Evolutionary conservation across 2,329 filamentous ascomycete genomes (phyloP).

Genomic region (Phialocephala sp.): DNA sequence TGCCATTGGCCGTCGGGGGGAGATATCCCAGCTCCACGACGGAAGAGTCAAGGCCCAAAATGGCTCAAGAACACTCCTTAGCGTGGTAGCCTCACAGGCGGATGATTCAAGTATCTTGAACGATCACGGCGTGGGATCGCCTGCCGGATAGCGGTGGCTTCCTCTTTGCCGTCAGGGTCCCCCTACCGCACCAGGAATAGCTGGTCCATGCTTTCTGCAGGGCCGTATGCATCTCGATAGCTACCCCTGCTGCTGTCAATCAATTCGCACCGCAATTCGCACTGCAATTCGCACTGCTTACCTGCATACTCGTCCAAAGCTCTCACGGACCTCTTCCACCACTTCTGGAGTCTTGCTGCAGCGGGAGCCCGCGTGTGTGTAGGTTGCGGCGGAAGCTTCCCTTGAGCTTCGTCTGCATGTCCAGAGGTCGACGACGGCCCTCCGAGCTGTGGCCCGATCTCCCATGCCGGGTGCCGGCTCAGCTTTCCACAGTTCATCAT

Average conservation of each 20-base stretch:
- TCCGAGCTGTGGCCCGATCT: neutral
- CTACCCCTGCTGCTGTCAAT: constrained; percentile 31
- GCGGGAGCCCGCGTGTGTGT: neutral
- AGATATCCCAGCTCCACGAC: constrained; percentile 6
- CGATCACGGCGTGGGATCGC: constrained; percentile 17
- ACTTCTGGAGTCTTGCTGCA: neutral
- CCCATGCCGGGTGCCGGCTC: neutral
- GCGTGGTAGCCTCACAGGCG: constrained; percentile 15
- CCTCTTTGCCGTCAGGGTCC: constrained; percentile 13
- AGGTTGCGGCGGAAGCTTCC: constrained; percentile 27
- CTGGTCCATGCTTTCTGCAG: constrained; percentile 37
- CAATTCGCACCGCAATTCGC: constrained; percentile 26
- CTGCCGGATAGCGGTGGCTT: constrained; percentile 18
- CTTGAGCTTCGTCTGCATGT: constrained; percentile 22
- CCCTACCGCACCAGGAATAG: constrained; percentile 14
- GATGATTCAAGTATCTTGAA: constrained; percentile 21
- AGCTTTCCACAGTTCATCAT: neutral
- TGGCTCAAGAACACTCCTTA: constrained; percentile 7
- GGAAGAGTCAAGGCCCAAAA: constrained; percentile 7
- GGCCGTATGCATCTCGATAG: constrained; percentile 34
- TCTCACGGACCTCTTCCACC: constrained; percentile 27
- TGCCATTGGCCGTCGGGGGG: neutral
- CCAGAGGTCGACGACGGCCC: neutral
- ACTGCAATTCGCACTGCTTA: constrained; percentile 28
- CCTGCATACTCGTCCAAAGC: constrained; percentile 29